phyloP scores from a whole-genome alignment of 148 eudicot species.

The Vaccinium vitisidaea region DNA sequence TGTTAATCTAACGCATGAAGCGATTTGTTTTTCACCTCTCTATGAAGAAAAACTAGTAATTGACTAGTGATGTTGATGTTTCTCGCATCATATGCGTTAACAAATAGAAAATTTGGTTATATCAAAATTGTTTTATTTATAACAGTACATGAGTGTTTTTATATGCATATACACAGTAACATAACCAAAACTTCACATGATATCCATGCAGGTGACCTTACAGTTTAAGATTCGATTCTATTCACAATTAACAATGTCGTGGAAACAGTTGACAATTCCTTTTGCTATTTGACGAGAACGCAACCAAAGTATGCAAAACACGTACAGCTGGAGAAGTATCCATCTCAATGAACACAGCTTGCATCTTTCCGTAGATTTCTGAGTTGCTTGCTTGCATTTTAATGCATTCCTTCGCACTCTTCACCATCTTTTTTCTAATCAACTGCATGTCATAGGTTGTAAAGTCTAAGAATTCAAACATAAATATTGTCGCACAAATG shows the following conservation, averaged over 20 bases:
- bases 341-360: conserved; percentile 62
- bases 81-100: not conserved
- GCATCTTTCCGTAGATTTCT: conserved; percentile 75
- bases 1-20: not conserved
- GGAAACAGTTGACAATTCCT: not conserved
- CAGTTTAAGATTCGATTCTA: not conserved
- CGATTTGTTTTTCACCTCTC: not conserved
- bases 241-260: not conserved
- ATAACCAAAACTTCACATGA: not conserved
- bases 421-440: conserved; percentile 70
- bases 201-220: not conserved
- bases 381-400: conserved; percentile 51
- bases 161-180: not conserved
- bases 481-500: not conserved
- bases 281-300: not conserved
- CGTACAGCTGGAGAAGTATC: conserved; percentile 54
- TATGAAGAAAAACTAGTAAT: not conserved
- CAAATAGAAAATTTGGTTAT: not conserved
- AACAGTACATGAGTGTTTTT: not conserved
- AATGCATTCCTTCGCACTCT: conserved; percentile 73
- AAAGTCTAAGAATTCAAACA: not conserved
- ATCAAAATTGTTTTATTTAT: not conserved
- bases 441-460: conserved; percentile 38
- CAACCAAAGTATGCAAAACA: not conserved
- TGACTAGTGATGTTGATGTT: not conserved